Conservation (phyloP, 495 filamentous ascomycete genomes). For the Astrothelium macrocarpum region DNA sequence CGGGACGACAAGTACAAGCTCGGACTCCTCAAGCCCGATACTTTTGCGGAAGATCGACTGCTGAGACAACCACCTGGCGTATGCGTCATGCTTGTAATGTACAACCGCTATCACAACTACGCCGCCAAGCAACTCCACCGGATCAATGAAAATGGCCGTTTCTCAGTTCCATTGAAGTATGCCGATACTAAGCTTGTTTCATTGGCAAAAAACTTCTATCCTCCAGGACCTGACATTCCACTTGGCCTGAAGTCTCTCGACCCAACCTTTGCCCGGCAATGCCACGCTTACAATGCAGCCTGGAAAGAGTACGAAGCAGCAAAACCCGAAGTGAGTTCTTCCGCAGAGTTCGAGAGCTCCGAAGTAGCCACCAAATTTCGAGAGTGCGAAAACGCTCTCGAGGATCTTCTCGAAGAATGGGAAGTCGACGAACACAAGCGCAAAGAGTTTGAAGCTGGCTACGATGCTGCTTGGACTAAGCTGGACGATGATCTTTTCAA, state of each 20-base stretch:
- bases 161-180: slow-evolving; percentile 25
- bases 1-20: slow-evolving; percentile 41
- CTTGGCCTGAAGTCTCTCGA: slow-evolving; percentile 6
- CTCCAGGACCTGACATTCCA: slow-evolving; percentile 5
- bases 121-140: slow-evolving; percentile 56
- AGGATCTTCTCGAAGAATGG: slow-evolving; percentile 5
- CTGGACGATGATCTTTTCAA: slow-evolving; percentile 82
- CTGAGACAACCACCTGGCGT: slow-evolving; percentile 48
- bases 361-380: slow-evolving; percentile 39
- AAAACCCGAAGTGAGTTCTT: slow-evolving; percentile 36
- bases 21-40: slow-evolving; percentile 50
- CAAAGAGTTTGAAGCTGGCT: slow-evolving; percentile 1
- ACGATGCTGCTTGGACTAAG: slow-evolving; percentile 47
- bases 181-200: slow-evolving; percentile 6
- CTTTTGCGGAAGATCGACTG: slow-evolving; percentile 47
- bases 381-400: slow-evolving; percentile 3
- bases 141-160: slow-evolving; percentile 65
- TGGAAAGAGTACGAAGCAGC: slow-evolving; percentile 19
- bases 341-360: slow-evolving; percentile 32
- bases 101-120: slow-evolving; percentile 74
- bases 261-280: slow-evolving; percentile 1
- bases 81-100: slow-evolving; percentile 51
- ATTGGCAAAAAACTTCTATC: slow-evolving; percentile 4
- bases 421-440: slow-evolving; percentile 3
- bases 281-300: neutral